Evolutionary conservation across 331 rosid genomes (phyloP), one percentile per base, ranked within the genome.

Genomic region (Telfairia occidentalis): DNA sequence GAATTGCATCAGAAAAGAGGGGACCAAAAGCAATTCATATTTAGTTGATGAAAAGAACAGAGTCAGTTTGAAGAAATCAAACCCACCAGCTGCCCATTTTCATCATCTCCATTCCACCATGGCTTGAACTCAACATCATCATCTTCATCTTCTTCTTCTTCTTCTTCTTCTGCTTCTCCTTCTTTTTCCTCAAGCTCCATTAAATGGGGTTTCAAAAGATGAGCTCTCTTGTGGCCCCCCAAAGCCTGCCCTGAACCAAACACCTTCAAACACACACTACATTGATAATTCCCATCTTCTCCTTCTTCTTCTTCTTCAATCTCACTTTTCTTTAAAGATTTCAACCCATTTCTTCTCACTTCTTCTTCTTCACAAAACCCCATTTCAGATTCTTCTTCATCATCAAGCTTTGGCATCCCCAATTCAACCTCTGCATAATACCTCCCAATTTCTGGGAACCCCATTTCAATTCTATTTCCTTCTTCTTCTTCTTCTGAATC

Each of bases 221-320:
- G 89, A 82, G 78, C 80, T 64, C 86, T 79, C 87, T 85, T 85
- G 59, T 87, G 90, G 32, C 90, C 90, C 26, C 90, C 89, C 80
- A 87, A 77, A 55, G 89, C 90, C 76, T 83, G 85, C 65, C 87
- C 87, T 42, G 87, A 82, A 55, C 81, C 73, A 38, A 85, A 87
- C 38, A 85, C 83, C 87, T 85, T 87, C 29, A 81, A 81, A 79
- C 91, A 87, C 21, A 81, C 53, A 46, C 69, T 53, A 74, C 91
- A 84, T 24, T 58, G 55, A 79, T 85, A 69, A 9, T 37, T 35
- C 3, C 71, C 71, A 38, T 37, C 23, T 21, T 13, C 43, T 23
- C 9, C 29, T 26, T 5, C 13, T 19, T 9, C 71, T 12, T 11
- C 21, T 28, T 58, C 65, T 58, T 35, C 71, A 63, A 63, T 63